These are phyloP conservation scores for Sordaria brevicollis DNA, from an alignment of 495 filamentous ascomycete genomes.

Conservation along the genomic window DNA sequence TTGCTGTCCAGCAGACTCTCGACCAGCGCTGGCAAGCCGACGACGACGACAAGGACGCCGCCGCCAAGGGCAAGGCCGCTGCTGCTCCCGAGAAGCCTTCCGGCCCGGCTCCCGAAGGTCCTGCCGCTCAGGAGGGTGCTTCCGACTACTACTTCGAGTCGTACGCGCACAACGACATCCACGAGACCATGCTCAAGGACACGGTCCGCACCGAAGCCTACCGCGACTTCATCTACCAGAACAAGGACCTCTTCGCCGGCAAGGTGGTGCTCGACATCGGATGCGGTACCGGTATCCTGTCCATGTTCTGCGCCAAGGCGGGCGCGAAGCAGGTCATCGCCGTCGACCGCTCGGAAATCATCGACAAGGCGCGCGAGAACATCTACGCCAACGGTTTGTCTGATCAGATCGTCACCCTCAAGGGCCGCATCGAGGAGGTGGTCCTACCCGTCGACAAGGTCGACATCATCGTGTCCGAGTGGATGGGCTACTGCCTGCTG, in stretches of 20 bases:
- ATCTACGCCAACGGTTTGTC: conserved; percentile 76
- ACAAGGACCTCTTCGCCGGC: conserved; percentile 92
- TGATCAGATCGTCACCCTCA: conserved; percentile 76
- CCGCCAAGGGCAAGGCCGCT: conserved; percentile 2
- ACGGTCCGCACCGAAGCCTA: conserved; percentile 91
- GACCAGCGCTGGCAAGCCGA: conserved; percentile 55
- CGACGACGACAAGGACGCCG: conserved; percentile 14
- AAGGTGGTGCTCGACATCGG: conserved; percentile 97
- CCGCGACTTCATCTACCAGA: conserved; percentile 95
- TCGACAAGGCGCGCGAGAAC: conserved; percentile 88
- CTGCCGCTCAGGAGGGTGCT: conserved; percentile 19
- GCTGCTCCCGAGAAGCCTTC: conserved; percentile 1
- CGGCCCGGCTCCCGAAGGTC: conserved; percentile 14
- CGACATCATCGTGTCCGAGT: conserved; percentile 98
- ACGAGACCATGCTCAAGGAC: conserved; percentile 93
- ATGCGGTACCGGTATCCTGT: conserved; percentile 74
- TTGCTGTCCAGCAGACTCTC: conserved; percentile 58
- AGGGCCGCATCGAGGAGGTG: conserved; percentile 96
- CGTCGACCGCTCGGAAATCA: conserved; percentile 95
- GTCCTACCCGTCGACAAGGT: conserved; percentile 77
- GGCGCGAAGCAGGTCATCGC: conserved; percentile 91
- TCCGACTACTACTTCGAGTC: conserved; percentile 71
- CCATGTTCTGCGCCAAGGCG: conserved; percentile 91
- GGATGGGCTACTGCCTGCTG: conserved; percentile 99
- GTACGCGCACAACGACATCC: conserved; percentile 75